phyloP scores from a whole-genome alignment of 2,329 filamentous ascomycete species.

The Oidium heveae region DNA sequence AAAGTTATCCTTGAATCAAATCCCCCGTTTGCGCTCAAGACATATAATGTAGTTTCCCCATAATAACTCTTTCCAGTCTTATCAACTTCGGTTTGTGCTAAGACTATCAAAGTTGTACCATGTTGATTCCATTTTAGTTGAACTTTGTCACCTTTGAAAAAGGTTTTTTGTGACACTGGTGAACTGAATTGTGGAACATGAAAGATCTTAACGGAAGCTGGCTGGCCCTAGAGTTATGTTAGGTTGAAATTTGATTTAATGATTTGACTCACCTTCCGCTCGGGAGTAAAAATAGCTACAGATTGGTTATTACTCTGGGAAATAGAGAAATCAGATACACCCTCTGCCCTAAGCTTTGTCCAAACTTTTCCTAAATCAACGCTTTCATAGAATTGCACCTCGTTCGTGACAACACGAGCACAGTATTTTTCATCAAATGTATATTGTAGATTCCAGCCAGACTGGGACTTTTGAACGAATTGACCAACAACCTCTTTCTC shows the following conservation, averaged over 20 bases:
- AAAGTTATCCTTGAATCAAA: slow-evolving; percentile 82
- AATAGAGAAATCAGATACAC: slow-evolving; percentile 68
- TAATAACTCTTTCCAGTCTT: slow-evolving; percentile 99
- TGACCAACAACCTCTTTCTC: slow-evolving; percentile 56
- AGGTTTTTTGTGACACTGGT: slow-evolving; percentile 88
- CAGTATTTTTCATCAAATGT: slow-evolving; percentile 83
- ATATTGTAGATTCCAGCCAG: slow-evolving; percentile 94
- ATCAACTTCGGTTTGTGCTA: slow-evolving; percentile 94
- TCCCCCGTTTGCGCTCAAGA: slow-evolving; percentile 71
- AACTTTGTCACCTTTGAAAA: slow-evolving; percentile 98
- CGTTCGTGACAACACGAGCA: slow-evolving; percentile 81
- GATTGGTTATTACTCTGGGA: slow-evolving; percentile 76
- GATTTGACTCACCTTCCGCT: slow-evolving; percentile 49
- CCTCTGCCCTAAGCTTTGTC: slow-evolving; percentile 88
- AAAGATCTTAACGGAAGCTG: slow-evolving; percentile 81
- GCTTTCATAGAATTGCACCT: slow-evolving; percentile 92
- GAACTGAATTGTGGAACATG: slow-evolving; percentile 66
- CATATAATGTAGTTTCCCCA: slow-evolving; percentile 88
- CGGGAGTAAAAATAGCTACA: slow-evolving; percentile 82
- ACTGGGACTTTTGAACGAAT: slow-evolving; percentile 90
- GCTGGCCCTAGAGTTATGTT: slow-evolving; percentile 45
- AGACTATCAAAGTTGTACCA: slow-evolving; percentile 74
- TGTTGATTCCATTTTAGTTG: slow-evolving; percentile 93
- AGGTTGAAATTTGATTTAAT: not conserved
- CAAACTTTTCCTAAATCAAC: slow-evolving; percentile 64